phyloP scores from a whole-genome alignment of 2,329 filamentous ascomycete genomes.

The Dactylellina parvicollis region DNA sequence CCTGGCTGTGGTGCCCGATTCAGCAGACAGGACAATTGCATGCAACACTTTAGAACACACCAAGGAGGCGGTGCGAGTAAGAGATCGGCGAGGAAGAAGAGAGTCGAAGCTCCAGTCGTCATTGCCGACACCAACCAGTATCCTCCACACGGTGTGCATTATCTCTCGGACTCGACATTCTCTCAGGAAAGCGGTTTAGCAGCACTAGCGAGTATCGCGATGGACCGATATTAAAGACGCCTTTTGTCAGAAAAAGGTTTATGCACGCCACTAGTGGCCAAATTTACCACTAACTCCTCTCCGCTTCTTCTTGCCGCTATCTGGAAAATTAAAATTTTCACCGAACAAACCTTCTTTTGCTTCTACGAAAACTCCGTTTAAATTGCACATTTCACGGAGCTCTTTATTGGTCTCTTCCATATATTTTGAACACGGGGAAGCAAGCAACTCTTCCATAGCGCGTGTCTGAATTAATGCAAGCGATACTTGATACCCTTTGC shows the following conservation, averaged over 20 bases:
- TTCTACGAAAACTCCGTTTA: slow-evolving; percentile 3
- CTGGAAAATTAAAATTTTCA: slow-evolving; percentile 22
- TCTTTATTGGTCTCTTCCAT: slow-evolving; percentile 23
- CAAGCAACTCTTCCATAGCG: too few relatives aligned
- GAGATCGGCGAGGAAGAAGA: slow-evolving; percentile 57
- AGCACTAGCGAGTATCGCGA: slow-evolving; percentile 57
- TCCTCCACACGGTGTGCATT: slow-evolving; percentile 54
- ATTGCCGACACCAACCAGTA: slow-evolving; percentile 49
- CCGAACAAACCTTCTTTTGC: slow-evolving; percentile 10
- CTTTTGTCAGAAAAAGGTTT: slow-evolving; percentile 3
- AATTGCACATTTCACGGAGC: slow-evolving; percentile 23
- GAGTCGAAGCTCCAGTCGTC: slow-evolving; percentile 53
- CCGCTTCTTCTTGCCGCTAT: slow-evolving; percentile 7
- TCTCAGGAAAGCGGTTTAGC: slow-evolving; percentile 56
- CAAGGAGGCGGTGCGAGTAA: slow-evolving; percentile 57
- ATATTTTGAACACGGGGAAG: slow-evolving; percentile 27
- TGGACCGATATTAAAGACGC: slow-evolving; percentile 54
- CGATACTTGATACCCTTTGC: slow-evolving; percentile 53
- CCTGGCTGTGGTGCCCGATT: slow-evolving; percentile 57
- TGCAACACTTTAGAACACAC: slow-evolving; percentile 58
- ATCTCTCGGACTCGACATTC: slow-evolving; percentile 56
- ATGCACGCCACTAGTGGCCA: slow-evolving; percentile 32
- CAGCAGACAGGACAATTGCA: slow-evolving; percentile 59
- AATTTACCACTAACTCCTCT: slow-evolving; percentile 1
- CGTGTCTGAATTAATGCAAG: too few relatives aligned